A percentile compares a stretch with the other conserved stretches of the same genome.
Evolutionary conservation across 2,329 filamentous ascomycete genomes (phyloP).

Genomic region (Paracamarosporium sp.): DNA sequence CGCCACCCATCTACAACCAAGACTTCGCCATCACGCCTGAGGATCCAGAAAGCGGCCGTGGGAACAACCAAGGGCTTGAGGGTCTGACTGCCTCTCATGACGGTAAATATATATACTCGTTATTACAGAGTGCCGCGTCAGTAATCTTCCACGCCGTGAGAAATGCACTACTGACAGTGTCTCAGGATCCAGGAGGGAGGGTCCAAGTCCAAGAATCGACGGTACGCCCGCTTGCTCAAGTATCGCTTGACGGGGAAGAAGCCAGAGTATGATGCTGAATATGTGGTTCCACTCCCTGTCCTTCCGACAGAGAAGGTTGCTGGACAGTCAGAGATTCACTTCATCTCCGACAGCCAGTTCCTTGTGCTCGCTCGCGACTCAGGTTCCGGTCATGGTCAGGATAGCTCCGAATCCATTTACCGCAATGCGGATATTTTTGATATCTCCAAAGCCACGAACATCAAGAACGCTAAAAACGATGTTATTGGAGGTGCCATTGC

Average conservation of each 20-base stretch:
- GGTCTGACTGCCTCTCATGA: slow-evolving; percentile 69
- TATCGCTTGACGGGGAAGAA: slow-evolving; percentile 64
- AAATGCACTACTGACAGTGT: neutral
- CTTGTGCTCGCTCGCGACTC: slow-evolving; percentile 71
- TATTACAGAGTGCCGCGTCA: slow-evolving; percentile 68
- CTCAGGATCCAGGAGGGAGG: slow-evolving; percentile 55
- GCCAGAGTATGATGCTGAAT: slow-evolving; percentile 64
- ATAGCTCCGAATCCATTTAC: slow-evolving; percentile 63
- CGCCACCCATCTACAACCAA: slow-evolving; percentile 66
- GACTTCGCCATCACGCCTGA: slow-evolving; percentile 58
- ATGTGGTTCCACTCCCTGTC: slow-evolving; percentile 69
- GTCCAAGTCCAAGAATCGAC: slow-evolving; percentile 59
- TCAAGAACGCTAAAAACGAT: slow-evolving; percentile 55
- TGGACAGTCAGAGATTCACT: slow-evolving; percentile 73
- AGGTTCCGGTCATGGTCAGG: slow-evolving; percentile 64
- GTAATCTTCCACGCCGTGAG: slow-evolving; percentile 54
- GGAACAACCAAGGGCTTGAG: slow-evolving; percentile 80
- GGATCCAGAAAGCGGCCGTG: slow-evolving; percentile 66
- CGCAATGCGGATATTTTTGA: slow-evolving; percentile 75
- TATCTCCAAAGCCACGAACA: slow-evolving; percentile 66
- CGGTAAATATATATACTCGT: slow-evolving; percentile 67
- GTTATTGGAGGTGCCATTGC: slow-evolving; percentile 54
- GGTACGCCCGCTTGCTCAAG: slow-evolving; percentile 67
- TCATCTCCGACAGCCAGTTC: slow-evolving; percentile 68
- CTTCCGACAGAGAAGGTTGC: slow-evolving; percentile 64